Evolutionary conservation across 2,329 filamentous ascomycete genomes (phyloP).

Genomic region (Stenocarpella maydis): DNA sequence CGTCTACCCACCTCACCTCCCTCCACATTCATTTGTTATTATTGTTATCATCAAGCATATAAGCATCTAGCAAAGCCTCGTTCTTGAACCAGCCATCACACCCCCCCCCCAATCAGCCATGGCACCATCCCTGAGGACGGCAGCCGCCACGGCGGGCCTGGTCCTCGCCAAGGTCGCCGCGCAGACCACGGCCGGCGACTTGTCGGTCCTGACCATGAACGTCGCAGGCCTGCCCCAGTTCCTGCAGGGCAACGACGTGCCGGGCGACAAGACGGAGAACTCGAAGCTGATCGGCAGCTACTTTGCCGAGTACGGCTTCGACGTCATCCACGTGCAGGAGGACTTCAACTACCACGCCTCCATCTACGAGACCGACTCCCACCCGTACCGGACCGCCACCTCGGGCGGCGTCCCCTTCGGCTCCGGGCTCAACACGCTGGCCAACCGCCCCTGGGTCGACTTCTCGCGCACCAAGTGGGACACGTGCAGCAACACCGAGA

Average conservation of each 20-base stretch:
- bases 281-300: slow-evolving; percentile 62
- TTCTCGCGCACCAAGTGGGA: slow-evolving; percentile 67
- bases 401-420: slow-evolving; percentile 71
- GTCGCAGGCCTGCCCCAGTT: slow-evolving; percentile 66
- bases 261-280: slow-evolving; percentile 69
- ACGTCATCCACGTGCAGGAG: slow-evolving; percentile 72
- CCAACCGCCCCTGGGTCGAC: slow-evolving; percentile 64
- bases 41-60: too few relatives aligned
- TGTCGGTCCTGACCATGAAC: slow-evolving; percentile 65
- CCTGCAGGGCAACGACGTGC: slow-evolving; percentile 66
- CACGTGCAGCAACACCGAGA: slow-evolving; percentile 63
- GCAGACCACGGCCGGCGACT: slow-evolving; percentile 44
- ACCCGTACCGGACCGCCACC: slow-evolving; percentile 68
- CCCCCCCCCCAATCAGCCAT: slow-evolving; percentile 2
- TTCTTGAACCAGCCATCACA: slow-evolving; percentile 7
- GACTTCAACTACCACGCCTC: slow-evolving; percentile 74
- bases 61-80: too few relatives aligned
- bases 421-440: slow-evolving; percentile 69
- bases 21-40: too few relatives aligned
- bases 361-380: slow-evolving; percentile 67
- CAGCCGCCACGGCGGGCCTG: slow-evolving; percentile 27
- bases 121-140: slow-evolving; percentile 2
- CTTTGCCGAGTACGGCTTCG: slow-evolving; percentile 65
- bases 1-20: too few relatives aligned
- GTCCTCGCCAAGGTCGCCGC: slow-evolving; percentile 11